Evolutionary conservation across 75 land plant genomes (phyloP), one percentile per base, ranked within the genome.

Genomic region (Ceratopteris richardii): DNA sequence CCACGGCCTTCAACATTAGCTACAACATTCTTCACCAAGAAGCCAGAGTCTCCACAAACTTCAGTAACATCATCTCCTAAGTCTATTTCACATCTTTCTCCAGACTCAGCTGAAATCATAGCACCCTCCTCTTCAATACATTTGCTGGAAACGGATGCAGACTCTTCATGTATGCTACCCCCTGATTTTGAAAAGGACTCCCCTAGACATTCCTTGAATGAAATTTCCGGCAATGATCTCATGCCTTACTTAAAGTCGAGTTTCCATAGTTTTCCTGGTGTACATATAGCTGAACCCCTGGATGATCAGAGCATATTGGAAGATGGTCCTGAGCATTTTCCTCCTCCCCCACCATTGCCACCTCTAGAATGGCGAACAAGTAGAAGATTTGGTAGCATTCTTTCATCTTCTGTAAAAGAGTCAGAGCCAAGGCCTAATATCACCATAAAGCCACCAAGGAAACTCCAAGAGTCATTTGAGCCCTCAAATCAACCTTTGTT

Each of bases 311-410:
- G 48, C 21, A 7, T 46, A 7, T 4, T 14, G 14, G 21, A 1
- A 12, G 28, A 24, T 21, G 54, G 25, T 11, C 27, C 7, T 2
- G 54, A 52, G 23, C 54, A 52, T 47, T 54, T 66, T 58, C 88
- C 88, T 41, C 82, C 80, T 53, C 74, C 77, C 47, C 88, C 84
- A 33, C 89, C 84, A 30, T 73, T 82, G 26, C 90, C 90, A 55
- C 88, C 92, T 16, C 60, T 87, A 37, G 61, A 84, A 18, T 87
- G 92, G 87, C 76, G 79, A 37, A 53, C 60, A 19, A 80, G 66
- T 51, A 29, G 54, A 44, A 81, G 73, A 43, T 58, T 51, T 33
- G 37, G 37, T 33, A 9, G 37, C 37, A 3, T 33, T 33, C 9
- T 33, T 4, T 33, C 37, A 3, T 33, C 37, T 9, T 33, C 37